Evolutionary conservation across 2,329 filamentous ascomycete genomes (phyloP).

Genomic region (Ambrosiella cleistominuta): DNA sequence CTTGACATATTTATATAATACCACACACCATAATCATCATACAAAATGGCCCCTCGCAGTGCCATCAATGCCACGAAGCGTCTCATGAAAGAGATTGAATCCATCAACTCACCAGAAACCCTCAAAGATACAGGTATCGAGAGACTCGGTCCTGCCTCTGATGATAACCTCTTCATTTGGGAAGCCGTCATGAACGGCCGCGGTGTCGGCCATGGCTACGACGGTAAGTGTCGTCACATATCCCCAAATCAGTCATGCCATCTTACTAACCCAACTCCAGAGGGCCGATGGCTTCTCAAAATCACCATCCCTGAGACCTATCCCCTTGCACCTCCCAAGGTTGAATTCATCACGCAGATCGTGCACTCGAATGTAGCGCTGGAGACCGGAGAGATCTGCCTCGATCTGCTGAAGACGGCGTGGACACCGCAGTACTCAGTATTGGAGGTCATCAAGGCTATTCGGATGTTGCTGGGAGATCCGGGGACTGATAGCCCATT

Average conservation of each 20-base stretch:
- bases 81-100: slow-evolving; percentile 39
- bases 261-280: slow-evolving; percentile 19
- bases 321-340: slow-evolving; percentile 57
- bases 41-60: not conserved
- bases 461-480: slow-evolving; percentile 49
- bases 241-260: not conserved
- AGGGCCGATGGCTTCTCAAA: slow-evolving; percentile 64
- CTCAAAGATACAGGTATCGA: slow-evolving; percentile 32
- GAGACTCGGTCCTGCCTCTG: slow-evolving; percentile 36
- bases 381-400: slow-evolving; percentile 74
- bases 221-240: slow-evolving; percentile 24
- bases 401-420: slow-evolving; percentile 61
- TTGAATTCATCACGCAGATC: slow-evolving; percentile 68
- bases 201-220: slow-evolving; percentile 37
- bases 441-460: slow-evolving; percentile 51
- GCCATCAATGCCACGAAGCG: slow-evolving; percentile 30
- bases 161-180: slow-evolving; percentile 39
- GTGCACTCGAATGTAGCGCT: slow-evolving; percentile 65
- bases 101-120: slow-evolving; percentile 24
- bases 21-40: not conserved
- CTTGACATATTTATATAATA: not conserved
- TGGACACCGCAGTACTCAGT: slow-evolving; percentile 84
- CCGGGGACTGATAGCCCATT: slow-evolving; percentile 60
- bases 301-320: slow-evolving; percentile 65
- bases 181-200: slow-evolving; percentile 43